Percentiles rank a stretch among this genome's conserved stretches.
phyloP scores from a whole-genome alignment of 768 basidiomycete species.

The Suillus decipiens region DNA sequence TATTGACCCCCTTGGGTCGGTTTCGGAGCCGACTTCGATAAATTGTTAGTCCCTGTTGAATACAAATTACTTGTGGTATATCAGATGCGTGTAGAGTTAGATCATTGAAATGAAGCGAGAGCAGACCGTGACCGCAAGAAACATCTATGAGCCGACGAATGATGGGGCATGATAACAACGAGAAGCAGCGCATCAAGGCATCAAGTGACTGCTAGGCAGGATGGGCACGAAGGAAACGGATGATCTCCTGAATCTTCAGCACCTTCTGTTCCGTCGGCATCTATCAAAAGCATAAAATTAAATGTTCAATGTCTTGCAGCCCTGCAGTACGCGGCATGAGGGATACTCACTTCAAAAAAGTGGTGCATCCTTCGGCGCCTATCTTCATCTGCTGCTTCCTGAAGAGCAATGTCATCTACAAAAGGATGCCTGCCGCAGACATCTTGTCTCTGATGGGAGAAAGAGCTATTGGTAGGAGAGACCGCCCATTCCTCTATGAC shows the following conservation, averaged over 20 bases:
- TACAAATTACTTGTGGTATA: slow-evolving; percentile 6
- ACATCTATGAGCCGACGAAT: neutral
- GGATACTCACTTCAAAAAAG: slow-evolving; percentile 48
- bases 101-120: neutral
- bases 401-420: slow-evolving; percentile 48
- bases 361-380: slow-evolving; percentile 47
- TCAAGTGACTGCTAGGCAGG: slow-evolving; percentile 2
- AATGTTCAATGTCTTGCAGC: neutral
- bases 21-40: neutral
- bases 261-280: slow-evolving; percentile 59
- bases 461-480: slow-evolving; percentile 2
- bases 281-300: slow-evolving; percentile 31
- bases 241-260: slow-evolving; percentile 49
- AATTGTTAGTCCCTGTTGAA: neutral
- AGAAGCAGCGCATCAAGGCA: neutral
- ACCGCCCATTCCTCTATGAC: slow-evolving; percentile 19
- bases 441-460: neutral
- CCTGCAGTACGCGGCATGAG: neutral
- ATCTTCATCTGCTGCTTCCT: slow-evolving; percentile 38
- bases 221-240: slow-evolving; percentile 38
- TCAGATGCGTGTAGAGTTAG: neutral
- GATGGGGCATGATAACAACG: neutral
- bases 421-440: slow-evolving; percentile 35
- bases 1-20: neutral
- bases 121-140: neutral